A percentile compares a stretch with the other conserved stretches of the same genome.
Evolutionary conservation across 2,329 filamentous ascomycete species (phyloP).

Genomic region (Colletotrichum horii): DNA sequence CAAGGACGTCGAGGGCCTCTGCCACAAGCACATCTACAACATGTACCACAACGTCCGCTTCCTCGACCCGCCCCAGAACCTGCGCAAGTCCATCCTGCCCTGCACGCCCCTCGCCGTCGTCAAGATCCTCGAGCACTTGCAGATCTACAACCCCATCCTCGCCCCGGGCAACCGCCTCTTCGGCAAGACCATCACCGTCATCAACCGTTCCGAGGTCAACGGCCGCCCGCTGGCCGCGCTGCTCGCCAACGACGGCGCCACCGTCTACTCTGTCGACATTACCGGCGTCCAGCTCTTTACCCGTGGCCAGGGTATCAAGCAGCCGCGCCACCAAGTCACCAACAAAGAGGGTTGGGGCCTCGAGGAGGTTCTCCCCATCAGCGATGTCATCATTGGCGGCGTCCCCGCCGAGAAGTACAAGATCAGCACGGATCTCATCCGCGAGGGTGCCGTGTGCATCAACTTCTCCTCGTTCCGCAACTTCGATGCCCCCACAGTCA

Average conservation of each 20-base stretch:
- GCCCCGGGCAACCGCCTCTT: slow-evolving; percentile 92
- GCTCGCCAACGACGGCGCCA: slow-evolving; percentile 93
- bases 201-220: slow-evolving; percentile 96
- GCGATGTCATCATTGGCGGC: slow-evolving; percentile 93
- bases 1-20: slow-evolving; percentile 96
- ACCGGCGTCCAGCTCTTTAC: slow-evolving; percentile 93
- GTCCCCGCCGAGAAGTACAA: slow-evolving; percentile 91
- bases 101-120: slow-evolving; percentile 96
- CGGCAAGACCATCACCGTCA: slow-evolving; percentile 92
- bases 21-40: slow-evolving; percentile 95
- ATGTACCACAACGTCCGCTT: slow-evolving; percentile 99
- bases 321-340: slow-evolving; percentile 83
- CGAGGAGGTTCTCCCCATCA: slow-evolving; percentile 82
- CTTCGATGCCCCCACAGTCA: slow-evolving; percentile 83
- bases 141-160: slow-evolving; percentile 95
- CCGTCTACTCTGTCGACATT: slow-evolving; percentile 93
- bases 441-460: slow-evolving; percentile 95
- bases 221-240: slow-evolving; percentile 90
- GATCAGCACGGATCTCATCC: slow-evolving; percentile 81
- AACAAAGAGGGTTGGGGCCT: slow-evolving; percentile 82
- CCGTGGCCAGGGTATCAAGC: slow-evolving; percentile 84
- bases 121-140: slow-evolving; percentile 94
- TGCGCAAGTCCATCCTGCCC: slow-evolving; percentile 89
- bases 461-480: slow-evolving; percentile 98
- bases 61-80: slow-evolving; percentile 78